These are phyloP conservation scores for Dictyostelium intermedium DNA, from an alignment of 78 protist genomes.

Conservation along the genomic window DNA sequence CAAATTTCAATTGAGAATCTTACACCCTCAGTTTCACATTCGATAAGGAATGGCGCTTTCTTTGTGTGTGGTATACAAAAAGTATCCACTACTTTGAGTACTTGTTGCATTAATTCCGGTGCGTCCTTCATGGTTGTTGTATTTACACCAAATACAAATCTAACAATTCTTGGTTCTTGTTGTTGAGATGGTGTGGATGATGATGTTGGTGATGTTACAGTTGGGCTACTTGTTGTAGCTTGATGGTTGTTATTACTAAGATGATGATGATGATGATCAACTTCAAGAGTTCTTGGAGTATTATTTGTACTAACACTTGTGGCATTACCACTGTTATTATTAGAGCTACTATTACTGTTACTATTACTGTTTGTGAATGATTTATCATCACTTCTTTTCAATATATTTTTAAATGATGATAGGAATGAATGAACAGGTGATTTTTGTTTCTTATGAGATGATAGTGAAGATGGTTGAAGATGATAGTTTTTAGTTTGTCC, in stretches of 20 bases:
- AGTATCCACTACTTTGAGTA: constrained; percentile 21
- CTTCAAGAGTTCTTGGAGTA: constrained; percentile 5
- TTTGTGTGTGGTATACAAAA: constrained; percentile 65
- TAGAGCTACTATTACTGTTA: background rate
- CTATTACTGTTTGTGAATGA: too few species aligned
- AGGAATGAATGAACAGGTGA: constrained; percentile 44
- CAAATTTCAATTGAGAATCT: constrained; percentile 73
- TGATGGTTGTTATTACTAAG: background rate
- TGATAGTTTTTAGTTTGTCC: background rate
- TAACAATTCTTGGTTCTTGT: constrained; percentile 78
- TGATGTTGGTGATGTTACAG: constrained; percentile 18
- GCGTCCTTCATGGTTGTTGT: constrained; percentile 78
- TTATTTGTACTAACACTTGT: background rate
- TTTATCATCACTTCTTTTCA: constrained; percentile 58
- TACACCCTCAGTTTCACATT: constrained; percentile 75
- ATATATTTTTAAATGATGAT: constrained; percentile 64
- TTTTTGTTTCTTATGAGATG: constrained; percentile 20
- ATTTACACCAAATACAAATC: constrained; percentile 79
- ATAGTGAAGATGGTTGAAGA: background rate
- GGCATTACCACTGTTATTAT: background rate
- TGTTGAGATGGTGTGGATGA: background rate
- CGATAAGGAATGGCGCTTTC: constrained; percentile 54
- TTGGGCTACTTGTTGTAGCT: background rate
- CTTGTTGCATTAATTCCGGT: constrained; percentile 75
- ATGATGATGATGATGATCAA: background rate